Evolutionary conservation across 306 rosid genomes (phyloP), one percentile per base, ranked within the genome.

Genomic region (Pyrus betulifolia): DNA sequence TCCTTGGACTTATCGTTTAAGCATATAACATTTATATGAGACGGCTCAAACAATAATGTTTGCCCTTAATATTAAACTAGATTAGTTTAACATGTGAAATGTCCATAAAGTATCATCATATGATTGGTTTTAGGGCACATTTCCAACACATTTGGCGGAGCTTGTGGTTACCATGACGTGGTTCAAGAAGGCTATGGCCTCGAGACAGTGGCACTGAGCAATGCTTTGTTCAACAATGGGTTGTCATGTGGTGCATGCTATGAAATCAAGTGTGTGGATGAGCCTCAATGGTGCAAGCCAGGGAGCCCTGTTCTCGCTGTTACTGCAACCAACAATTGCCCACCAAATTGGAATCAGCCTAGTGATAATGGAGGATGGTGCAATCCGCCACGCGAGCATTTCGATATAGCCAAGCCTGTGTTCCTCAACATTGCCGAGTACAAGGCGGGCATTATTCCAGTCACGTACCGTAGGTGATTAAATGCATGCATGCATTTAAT

Each of bases 111-210:
- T n/a, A n/a, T n/a, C n/a, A n/a, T n/a, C n/a, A n/a, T n/a, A n/a
- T n/a, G n/a, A n/a, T n/a, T n/a, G n/a, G n/a, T n/a, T n/a, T n/a
- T n/a, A n/a, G n/a, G n/a, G n/a, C n/a, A n/a, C n/a, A n/a, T n/a
- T n/a, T n/a, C n/a, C n/a, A n/a, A n/a, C n/a, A n/a, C n/a, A n/a
- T 91, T 76, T 28, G 96, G 97, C 55, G 91, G 96, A 68, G 97
- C 93, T 18, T 94, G 98, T 72, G 98, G 96, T 35, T 94, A 91
- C 30, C 87, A 81, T 4, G 93, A 91, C 72, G 94, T 91, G 33
- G 89, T 79, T 12, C 81, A 86, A 74, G 88, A 88, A 19, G 97
- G 96, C 17, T 94, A 85, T 55, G 98, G 96, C 17, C 64, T 86
- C 4, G 80, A 85, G 25, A 94, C 97, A 0, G 87, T 84, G 70